A percentile compares a stretch with the other conserved stretches of the same genome.
Evolutionary conservation across 2,329 filamentous ascomycete genomes (phyloP).

Genomic region (Hortaea werneckii): DNA sequence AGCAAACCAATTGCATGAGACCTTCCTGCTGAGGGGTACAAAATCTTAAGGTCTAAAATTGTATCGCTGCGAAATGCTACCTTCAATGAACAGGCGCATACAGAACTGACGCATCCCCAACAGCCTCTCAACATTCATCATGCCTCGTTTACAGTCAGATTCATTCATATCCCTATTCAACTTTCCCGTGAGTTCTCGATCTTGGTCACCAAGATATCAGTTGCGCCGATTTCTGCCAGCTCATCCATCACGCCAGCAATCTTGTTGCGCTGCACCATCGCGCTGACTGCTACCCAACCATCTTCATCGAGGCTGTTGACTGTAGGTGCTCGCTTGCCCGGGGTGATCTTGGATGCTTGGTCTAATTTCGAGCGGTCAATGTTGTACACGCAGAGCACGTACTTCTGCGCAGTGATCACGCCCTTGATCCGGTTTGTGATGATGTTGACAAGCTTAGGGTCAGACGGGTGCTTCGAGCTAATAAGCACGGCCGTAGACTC

Average conservation of each 20-base stretch:
- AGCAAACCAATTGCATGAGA: no score
- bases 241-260: conserved; percentile 83
- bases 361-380: conserved; percentile 60
- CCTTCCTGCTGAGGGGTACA: no score
- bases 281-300: conserved; percentile 87
- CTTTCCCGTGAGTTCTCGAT: conserved; percentile 57
- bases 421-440: conserved; percentile 81
- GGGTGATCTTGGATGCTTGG: conserved; percentile 66
- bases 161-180: no score
- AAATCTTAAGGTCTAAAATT: no score
- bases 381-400: conserved; percentile 95
- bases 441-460: conserved; percentile 69
- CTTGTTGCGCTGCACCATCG: conserved; percentile 84
- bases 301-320: conserved; percentile 80
- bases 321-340: conserved; percentile 86
- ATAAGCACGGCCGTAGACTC: conserved; percentile 82
- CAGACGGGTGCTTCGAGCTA: conserved; percentile 74
- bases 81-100: no score
- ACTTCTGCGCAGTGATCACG: conserved; percentile 90
- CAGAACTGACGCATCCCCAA: no score
- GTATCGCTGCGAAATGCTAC: no score
- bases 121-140: no score
- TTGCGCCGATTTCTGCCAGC: conserved; percentile 63
- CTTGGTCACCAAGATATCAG: conserved; percentile 74
- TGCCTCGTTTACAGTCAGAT: no score